phyloP scores from a whole-genome alignment of 2,329 filamentous ascomycete species.

The Hymenoscyphus repandus region DNA sequence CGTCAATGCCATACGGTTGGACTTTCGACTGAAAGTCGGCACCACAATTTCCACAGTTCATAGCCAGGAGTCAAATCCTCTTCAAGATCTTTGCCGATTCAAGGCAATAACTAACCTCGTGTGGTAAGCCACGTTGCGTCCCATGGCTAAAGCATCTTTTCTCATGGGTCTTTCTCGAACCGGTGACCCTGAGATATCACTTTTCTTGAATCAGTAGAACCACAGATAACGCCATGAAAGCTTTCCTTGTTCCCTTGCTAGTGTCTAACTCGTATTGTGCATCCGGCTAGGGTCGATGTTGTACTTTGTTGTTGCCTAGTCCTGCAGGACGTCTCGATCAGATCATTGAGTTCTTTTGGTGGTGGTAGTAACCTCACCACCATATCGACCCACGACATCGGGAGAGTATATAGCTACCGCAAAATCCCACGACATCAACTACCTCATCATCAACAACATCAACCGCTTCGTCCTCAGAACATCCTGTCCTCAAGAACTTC shows the following conservation, averaged over 20 bases:
- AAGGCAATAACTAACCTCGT: neutral
- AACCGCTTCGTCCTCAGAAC: neutral
- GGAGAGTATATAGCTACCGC: constrained; percentile 15
- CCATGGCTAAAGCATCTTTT: constrained; percentile 9
- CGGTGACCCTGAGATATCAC: constrained; percentile 11
- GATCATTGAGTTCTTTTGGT: constrained; percentile 3
- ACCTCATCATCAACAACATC: constrained; percentile 4
- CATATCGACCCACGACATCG: constrained; percentile 1
- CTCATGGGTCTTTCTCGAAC: constrained; percentile 4
- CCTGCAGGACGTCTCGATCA: constrained; percentile 6
- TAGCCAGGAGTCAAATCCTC: neutral
- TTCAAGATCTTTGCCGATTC: neutral
- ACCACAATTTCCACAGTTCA: neutral
- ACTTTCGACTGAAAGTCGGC: neutral
- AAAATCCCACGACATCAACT: constrained; percentile 5
- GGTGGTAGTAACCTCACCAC: constrained; percentile 5
- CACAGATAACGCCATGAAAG: constrained; percentile 6
- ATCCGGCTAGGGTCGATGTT: constrained; percentile 14
- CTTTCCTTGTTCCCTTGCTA: neutral
- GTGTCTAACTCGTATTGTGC: constrained; percentile 10
- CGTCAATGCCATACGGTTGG: neutral
- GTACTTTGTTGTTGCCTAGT: constrained; percentile 13
- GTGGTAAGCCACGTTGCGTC: constrained; percentile 13
- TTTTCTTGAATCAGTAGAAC: constrained; percentile 7
- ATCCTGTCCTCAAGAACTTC: neutral